Percentiles rank a stretch among this genome's conserved stretches.
These are phyloP conservation scores for Clonostachys byssicola DNA, from an alignment of 2,329 filamentous ascomycete species.

Conservation along the genomic window DNA sequence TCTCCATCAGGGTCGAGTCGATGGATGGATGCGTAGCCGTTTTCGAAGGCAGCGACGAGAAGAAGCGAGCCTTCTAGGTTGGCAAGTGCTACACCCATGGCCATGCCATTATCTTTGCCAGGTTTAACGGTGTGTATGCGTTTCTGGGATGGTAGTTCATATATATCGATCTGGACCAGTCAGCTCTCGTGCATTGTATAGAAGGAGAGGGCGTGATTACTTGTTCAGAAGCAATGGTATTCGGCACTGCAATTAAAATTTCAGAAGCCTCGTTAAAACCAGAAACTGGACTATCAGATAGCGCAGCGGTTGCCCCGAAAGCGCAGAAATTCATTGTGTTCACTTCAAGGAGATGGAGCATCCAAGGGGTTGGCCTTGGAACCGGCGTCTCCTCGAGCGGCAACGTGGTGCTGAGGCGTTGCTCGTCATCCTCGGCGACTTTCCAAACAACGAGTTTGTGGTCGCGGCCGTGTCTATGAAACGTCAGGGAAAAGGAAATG, in stretches of 20 bases:
- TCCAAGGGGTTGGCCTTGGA: slow-evolving; percentile 66
- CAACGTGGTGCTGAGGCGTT: slow-evolving; percentile 59
- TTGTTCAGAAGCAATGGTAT: slow-evolving; percentile 68
- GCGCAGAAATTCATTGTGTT: slow-evolving; percentile 96
- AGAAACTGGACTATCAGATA: not conserved
- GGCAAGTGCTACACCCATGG: slow-evolving; percentile 74
- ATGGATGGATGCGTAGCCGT: slow-evolving; percentile 69
- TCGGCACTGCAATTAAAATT: slow-evolving; percentile 75
- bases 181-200: not conserved
- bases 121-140: slow-evolving; percentile 57
- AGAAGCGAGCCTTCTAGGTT: slow-evolving; percentile 46
- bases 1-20: slow-evolving; percentile 34
- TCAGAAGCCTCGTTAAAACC: slow-evolving; percentile 21
- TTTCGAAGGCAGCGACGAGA: slow-evolving; percentile 79
- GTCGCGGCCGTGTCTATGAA: slow-evolving; percentile 78
- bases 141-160: slow-evolving; percentile 70
- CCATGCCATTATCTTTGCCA: slow-evolving; percentile 66
- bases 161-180: slow-evolving; percentile 67
- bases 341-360: slow-evolving; percentile 78
- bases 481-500: not conserved
- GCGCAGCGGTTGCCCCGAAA: slow-evolving; percentile 49
- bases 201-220: slow-evolving; percentile 30
- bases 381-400: slow-evolving; percentile 60
- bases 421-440: slow-evolving; percentile 56
- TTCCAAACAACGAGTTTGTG: slow-evolving; percentile 85